Evolutionary conservation across 2,329 filamentous ascomycete species (phyloP).

Genomic region (Phialemonium atrogriseum): DNA sequence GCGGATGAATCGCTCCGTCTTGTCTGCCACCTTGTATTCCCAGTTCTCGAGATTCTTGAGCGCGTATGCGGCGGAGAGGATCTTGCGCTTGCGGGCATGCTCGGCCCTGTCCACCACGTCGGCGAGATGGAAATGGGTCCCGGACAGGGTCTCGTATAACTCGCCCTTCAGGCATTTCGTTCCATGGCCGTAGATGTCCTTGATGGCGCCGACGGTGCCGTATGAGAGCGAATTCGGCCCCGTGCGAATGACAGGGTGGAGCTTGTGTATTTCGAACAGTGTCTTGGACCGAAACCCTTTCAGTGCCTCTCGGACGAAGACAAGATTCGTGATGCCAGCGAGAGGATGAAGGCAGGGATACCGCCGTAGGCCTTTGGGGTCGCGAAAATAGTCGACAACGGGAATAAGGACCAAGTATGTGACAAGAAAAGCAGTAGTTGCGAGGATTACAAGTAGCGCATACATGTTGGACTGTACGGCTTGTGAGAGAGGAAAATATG

Average conservation of each 20-base stretch:
- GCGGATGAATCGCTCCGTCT: conserved; percentile 32
- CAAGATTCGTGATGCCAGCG: conserved; percentile 35
- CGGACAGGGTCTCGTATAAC: conserved; percentile 34
- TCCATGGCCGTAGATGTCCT: conserved; percentile 42
- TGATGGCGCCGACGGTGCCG: conserved; percentile 31
- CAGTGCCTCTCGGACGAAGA: conserved; percentile 36
- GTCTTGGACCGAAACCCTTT: too few species aligned
- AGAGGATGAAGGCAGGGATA: conserved; percentile 34
- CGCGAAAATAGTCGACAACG: conserved; percentile 32
- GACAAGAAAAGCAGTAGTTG: conserved; percentile 7
- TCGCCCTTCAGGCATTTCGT: conserved; percentile 41
- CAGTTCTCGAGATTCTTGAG: conserved; percentile 44
- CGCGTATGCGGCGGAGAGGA: conserved; percentile 41
- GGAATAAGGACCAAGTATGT: conserved; percentile 30
- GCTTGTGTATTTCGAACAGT: too few species aligned
- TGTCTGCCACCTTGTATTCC: conserved; percentile 47
- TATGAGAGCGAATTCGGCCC: conserved; percentile 37
- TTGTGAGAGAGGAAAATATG: too few species aligned
- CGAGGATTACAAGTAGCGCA: neutral
- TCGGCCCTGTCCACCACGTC: conserved; percentile 43
- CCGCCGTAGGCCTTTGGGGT: conserved; percentile 36
- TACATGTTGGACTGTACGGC: neutral
- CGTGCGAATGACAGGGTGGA: conserved; percentile 33
- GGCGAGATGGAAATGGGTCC: conserved; percentile 41
- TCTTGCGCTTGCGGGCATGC: conserved; percentile 41